Conservation (phyloP, 495 filamentous ascomycete genomes). For the Wilcoxina mikolae region DNA sequence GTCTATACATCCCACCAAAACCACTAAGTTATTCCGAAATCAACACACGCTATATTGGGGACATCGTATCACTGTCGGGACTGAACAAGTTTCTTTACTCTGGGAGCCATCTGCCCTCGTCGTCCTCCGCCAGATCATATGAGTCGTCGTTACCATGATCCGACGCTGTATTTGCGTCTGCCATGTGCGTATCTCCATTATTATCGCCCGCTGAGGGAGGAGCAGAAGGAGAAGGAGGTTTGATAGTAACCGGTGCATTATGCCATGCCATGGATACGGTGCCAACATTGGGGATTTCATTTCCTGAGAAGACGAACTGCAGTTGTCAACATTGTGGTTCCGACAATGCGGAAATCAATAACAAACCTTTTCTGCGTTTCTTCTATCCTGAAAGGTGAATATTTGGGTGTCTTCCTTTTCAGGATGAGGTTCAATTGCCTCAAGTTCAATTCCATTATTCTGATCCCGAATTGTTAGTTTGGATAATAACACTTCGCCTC, state of each 20-base stretch:
- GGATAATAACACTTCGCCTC: slow-evolving; percentile 1
- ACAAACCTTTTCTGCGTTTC: slow-evolving; percentile 57
- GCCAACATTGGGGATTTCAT: slow-evolving; percentile 57
- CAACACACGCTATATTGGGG: too few species aligned
- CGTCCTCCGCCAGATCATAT: slow-evolving; percentile 30
- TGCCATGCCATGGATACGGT: slow-evolving; percentile 67
- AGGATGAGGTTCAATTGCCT: slow-evolving; percentile 54
- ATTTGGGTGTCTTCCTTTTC: slow-evolving; percentile 42
- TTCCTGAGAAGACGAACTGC: slow-evolving; percentile 36
- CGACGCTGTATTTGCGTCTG: background rate
- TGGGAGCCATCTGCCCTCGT: slow-evolving; percentile 21
- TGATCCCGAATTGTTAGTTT: slow-evolving; percentile 30
- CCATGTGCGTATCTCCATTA: slow-evolving; percentile 15
- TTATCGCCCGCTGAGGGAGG: slow-evolving; percentile 8
- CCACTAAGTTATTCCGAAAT: too few species aligned
- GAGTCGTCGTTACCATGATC: slow-evolving; percentile 19
- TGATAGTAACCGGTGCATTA: slow-evolving; percentile 33
- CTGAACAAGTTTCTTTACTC: too few species aligned
- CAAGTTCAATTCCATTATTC: slow-evolving; percentile 65
- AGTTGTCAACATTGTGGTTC: slow-evolving; percentile 21
- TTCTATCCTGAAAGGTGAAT: slow-evolving; percentile 78
- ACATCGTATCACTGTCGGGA: too few species aligned
- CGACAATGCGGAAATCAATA: background rate
- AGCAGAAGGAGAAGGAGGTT: slow-evolving; percentile 6
- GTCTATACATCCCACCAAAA: too few species aligned